A percentile compares a stretch with the other conserved stretches of the same genome.
Conservation (phyloP, 306 rosid genomes). For the Dryas octopetala region DNA sequence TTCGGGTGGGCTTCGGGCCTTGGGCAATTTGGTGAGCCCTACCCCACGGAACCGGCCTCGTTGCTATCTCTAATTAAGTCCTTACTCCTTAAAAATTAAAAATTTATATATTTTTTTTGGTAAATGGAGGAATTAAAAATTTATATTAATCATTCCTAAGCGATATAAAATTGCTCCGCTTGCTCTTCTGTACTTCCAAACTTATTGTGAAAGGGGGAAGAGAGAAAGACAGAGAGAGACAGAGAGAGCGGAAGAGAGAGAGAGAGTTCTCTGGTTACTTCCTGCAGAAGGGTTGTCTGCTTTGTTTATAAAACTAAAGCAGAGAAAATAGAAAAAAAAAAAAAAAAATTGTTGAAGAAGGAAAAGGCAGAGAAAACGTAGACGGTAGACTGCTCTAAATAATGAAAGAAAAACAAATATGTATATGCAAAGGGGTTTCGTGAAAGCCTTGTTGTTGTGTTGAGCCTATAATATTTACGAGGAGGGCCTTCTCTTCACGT, state of each 20-base stretch:
- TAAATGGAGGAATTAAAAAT: too few relatives aligned
- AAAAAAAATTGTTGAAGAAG: conserved; percentile 24
- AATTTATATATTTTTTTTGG: too few relatives aligned
- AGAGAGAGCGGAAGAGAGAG: neutral
- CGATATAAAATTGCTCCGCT: conserved; percentile 1
- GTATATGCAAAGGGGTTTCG: conserved; percentile 44
- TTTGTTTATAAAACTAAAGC: conserved; percentile 3
- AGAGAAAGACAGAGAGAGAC: conserved; percentile 23
- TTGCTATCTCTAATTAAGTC: too few relatives aligned
- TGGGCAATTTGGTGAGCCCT: too few relatives aligned
- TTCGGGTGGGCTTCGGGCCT: too few relatives aligned
- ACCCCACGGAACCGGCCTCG: too few relatives aligned
- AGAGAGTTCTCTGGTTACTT: conserved; percentile 49
- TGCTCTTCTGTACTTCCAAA: conserved; percentile 32
- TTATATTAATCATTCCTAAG: neutral
- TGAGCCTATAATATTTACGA: conserved; percentile 15
- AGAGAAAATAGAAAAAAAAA: neutral
- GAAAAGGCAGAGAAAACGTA: conserved; percentile 24
- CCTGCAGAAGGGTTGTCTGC: conserved; percentile 55
- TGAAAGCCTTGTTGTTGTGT: conserved; percentile 34
- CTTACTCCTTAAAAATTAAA: too few relatives aligned
- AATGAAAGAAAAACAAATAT: conserved; percentile 21
- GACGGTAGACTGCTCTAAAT: conserved; percentile 19
- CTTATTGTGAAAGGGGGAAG: conserved; percentile 21
- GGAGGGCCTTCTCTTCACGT: conserved; percentile 51